Base-by-base conservation (phyloP, 78 protist species). In the Anaeramoeba flamelloides region DNA sequence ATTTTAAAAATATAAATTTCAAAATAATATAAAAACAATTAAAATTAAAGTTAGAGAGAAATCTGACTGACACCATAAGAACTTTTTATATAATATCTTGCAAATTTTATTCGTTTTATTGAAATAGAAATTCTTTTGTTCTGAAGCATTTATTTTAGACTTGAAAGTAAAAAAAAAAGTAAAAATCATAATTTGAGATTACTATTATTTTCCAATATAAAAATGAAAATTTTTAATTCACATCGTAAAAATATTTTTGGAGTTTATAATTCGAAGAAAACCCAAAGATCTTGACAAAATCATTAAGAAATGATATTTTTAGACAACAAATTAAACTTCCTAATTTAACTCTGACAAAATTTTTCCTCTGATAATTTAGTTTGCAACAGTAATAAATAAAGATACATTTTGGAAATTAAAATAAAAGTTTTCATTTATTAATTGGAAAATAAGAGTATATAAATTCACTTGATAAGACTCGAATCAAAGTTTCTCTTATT, bases 381-480 rank as follows among this genome's bases (percentile, higher is more conserved):
- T 31, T 30, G 74, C n/a, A 65, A 31, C 40, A n/a, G 74, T 31
- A 65, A 31, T 30, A n/a, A 65, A 31, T 31, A 31, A 31, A 65
- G n/a, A 31, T 65, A 65, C 74, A n/a, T 31, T 65, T 65, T 65
- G 40, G 40, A 65, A n/a, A 65, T 31, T 31, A n/a, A n/a, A n/a
- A 65, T 65, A 31, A 31, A 65, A 65, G 74, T 30, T n/a, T 65
- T 65, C 40, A 31, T 31, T n/a, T 65, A n/a, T 65, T 65, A 65
- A 31, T 65, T 65, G n/a, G n/a, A 65, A 65, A n/a, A 31, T n/a
- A 65, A 65, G n/a, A 65, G 74, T n/a, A 65, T 31, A 65, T 31
- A 31, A n/a, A 65, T 65, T 65, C n/a, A n/a, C n/a, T 65, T 65
- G n/a, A 65, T 65, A n/a, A 65, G 74, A n/a, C n/a, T 65, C n/a